Evolutionary conservation across 371 early-diverging fungal genomes (phyloP).

Genomic region (Mucor sp.): DNA sequence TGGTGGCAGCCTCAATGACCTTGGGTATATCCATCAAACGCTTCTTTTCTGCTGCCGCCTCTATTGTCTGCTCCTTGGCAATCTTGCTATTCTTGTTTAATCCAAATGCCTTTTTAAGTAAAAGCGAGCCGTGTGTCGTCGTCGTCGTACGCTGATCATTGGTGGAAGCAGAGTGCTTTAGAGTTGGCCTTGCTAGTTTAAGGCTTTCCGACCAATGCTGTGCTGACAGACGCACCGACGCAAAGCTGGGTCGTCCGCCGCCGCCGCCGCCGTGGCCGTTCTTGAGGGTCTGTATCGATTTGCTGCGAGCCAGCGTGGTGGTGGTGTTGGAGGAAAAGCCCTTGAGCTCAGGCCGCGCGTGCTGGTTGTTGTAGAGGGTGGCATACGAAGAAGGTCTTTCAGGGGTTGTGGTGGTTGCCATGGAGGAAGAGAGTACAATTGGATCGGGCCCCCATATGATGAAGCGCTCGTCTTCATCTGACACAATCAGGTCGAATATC

Average conservation of each 20-base stretch:
- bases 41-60: not conserved
- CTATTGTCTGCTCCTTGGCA: not conserved
- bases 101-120: slow-evolving; percentile 30
- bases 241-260: slow-evolving; percentile 3
- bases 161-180: not conserved
- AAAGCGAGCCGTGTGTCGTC: slow-evolving; percentile 9
- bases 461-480: slow-evolving; percentile 59
- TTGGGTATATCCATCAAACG: slow-evolving; percentile 26
- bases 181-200: not conserved
- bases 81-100: slow-evolving; percentile 10
- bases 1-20: slow-evolving; percentile 63
- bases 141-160: slow-evolving; percentile 5
- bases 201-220: slow-evolving; percentile 19
- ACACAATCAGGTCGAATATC: slow-evolving; percentile 52
- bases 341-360: slow-evolving; percentile 22
- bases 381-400: slow-evolving; percentile 28
- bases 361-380: slow-evolving; percentile 21
- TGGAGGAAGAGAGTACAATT: slow-evolving; percentile 35
- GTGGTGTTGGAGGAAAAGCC: slow-evolving; percentile 46
- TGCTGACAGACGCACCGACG: slow-evolving; percentile 19
- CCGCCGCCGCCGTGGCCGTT: not conserved
- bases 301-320: slow-evolving; percentile 5
- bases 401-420: slow-evolving; percentile 31
- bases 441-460: slow-evolving; percentile 61
- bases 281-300: slow-evolving; percentile 12